Percentiles rank a stretch among this genome's conserved stretches.
Evolutionary conservation across 306 rosid genomes (phyloP).

Genomic region (Luffa aegyptiaca): DNA sequence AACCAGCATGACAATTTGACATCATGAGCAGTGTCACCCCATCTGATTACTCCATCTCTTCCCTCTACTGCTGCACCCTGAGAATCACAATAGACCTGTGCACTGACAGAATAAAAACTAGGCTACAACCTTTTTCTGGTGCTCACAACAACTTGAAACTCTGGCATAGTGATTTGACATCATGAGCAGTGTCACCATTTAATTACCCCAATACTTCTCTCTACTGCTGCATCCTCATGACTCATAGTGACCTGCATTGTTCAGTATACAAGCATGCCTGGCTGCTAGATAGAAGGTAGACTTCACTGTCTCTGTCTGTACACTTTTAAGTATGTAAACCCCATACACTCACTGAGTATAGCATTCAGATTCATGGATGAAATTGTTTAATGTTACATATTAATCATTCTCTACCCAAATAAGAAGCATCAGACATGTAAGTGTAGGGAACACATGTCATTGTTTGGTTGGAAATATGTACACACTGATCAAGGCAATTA

Average conservation of each 20-base stretch:
- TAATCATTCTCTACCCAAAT: neutral
- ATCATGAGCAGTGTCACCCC: neutral
- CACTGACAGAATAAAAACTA: neutral
- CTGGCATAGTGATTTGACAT: neutral
- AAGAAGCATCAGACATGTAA: neutral
- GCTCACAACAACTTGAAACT: neutral
- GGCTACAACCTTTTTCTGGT: neutral
- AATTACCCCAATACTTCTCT: neutral
- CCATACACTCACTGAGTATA: neutral
- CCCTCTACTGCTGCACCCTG: neutral
- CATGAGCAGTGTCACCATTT: neutral
- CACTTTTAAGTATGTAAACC: neutral
- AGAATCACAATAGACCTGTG: neutral
- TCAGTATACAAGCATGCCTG: neutral
- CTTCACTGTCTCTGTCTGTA: neutral
- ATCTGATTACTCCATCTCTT: neutral
- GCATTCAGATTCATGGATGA: neutral
- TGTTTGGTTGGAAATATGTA: neutral
- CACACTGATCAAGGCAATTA: neutral
- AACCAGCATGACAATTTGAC: neutral
- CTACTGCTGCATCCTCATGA: neutral
- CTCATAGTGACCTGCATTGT: neutral
- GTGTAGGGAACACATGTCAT: neutral
- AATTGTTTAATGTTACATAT: neutral
- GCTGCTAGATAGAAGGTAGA: neutral